Percentiles rank a stretch among this genome's conserved stretches.
Conservation (phyloP, 768 basidiomycete genomes). For the Tricholoma hemisulphureum region DNA sequence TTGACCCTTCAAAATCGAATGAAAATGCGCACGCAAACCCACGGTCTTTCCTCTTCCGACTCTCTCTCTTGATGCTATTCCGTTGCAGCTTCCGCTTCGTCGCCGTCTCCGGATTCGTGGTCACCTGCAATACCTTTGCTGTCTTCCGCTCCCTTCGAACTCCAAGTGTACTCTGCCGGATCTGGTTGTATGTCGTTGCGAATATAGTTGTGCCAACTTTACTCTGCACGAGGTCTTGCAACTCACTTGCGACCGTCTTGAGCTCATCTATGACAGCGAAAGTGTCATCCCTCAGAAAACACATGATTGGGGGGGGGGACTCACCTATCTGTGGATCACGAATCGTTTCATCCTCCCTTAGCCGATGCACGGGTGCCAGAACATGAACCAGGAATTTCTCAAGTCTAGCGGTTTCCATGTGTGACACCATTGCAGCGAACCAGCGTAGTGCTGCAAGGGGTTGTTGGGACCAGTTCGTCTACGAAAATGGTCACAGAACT, state of each 20-base stretch:
- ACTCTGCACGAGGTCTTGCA: conserved; percentile 82
- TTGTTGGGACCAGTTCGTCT: conserved; percentile 84
- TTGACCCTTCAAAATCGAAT: not conserved
- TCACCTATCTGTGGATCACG: conserved; percentile 76
- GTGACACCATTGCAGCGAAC: conserved; percentile 88
- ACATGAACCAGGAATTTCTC: conserved; percentile 81
- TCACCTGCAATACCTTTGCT: conserved; percentile 54
- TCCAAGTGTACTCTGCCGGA: conserved; percentile 67
- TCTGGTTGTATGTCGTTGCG: conserved; percentile 72
- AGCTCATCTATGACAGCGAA: conserved; percentile 61
- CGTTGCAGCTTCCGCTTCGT: conserved; percentile 72
- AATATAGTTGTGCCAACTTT: conserved; percentile 91
- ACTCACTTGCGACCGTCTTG: conserved; percentile 74
- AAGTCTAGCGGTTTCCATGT: conserved; percentile 57
- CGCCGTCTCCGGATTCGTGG: conserved; percentile 72
- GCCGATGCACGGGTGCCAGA: conserved; percentile 80
- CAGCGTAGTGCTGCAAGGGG: conserved; percentile 80
- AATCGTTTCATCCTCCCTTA: conserved; percentile 84
- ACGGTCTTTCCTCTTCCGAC: conserved; percentile 73
- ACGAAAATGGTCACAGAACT: conserved; percentile 8
- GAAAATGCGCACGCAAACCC: conserved; percentile 53
- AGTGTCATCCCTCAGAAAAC: not conserved
- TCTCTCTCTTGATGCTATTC: conserved; percentile 79
- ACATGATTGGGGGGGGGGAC: conserved; percentile 21
- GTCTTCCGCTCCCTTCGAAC: conserved; percentile 73